These are phyloP conservation scores for Apiospora arundinis DNA, from an alignment of 2,329 filamentous ascomycete species.

Conservation along the genomic window DNA sequence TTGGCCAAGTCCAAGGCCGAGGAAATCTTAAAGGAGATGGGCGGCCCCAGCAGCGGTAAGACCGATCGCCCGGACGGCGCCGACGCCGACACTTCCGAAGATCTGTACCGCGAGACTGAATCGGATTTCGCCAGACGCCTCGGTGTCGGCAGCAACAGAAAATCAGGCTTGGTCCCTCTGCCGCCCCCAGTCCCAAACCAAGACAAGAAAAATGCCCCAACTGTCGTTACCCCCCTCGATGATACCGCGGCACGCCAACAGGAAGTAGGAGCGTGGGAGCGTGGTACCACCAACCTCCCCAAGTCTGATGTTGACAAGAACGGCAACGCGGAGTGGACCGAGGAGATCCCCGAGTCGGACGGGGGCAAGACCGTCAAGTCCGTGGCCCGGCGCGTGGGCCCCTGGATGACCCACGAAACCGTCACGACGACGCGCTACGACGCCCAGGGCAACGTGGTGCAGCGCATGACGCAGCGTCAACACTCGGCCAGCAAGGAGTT, in stretches of 20 bases:
- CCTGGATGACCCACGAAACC: slow-evolving; percentile 3
- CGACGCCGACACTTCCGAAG: slow-evolving; percentile 24
- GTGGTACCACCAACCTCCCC: neutral
- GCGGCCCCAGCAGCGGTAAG: too few species aligned
- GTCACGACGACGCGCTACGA: slow-evolving; percentile 19
- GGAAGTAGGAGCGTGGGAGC: neutral
- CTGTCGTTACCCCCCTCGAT: neutral
- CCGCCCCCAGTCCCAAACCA: neutral
- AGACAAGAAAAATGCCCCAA: neutral
- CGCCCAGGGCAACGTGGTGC: slow-evolving; percentile 14
- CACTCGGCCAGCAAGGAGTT: neutral
- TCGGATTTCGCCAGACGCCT: slow-evolving; percentile 25
- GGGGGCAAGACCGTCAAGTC: slow-evolving; percentile 34
- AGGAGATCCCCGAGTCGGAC: slow-evolving; percentile 29
- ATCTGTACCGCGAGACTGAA: slow-evolving; percentile 27
- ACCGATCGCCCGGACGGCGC: neutral
- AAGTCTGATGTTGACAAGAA: neutral
- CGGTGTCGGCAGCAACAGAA: neutral
- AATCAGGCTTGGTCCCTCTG: neutral
- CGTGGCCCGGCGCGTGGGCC: neutral
- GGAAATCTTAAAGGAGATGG: too few species aligned
- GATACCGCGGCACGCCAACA: neutral
- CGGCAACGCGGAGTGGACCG: slow-evolving; percentile 18
- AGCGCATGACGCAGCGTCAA: neutral
- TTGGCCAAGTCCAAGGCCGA: too few species aligned